Percentiles rank a stretch among this genome's conserved stretches.
Evolutionary conservation across 1,139 yeast species (phyloP).

Genomic region (Debaryomyces nepalensis): DNA sequence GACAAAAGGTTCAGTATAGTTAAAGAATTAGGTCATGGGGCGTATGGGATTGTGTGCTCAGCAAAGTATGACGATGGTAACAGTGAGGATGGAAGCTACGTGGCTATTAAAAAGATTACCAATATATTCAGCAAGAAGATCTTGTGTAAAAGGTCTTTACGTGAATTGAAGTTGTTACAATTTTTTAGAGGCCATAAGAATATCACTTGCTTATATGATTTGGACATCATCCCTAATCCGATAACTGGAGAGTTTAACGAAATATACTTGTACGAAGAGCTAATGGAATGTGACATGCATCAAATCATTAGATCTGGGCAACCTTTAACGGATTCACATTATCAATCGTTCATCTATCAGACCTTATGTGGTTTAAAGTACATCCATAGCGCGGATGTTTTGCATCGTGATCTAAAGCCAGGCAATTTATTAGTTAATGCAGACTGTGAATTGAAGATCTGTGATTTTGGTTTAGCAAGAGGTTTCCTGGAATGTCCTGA

Average conservation of each 20-base stretch:
- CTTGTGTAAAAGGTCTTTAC: slow-evolving; percentile 83
- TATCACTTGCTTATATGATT: slow-evolving; percentile 90
- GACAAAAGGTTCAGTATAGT: slow-evolving; percentile 84
- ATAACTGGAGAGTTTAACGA: slow-evolving; percentile 78
- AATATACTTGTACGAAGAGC: slow-evolving; percentile 87
- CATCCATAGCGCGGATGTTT: slow-evolving; percentile 81
- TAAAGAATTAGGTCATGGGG: slow-evolving; percentile 95
- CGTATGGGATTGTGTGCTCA: slow-evolving; percentile 94
- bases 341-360: slow-evolving; percentile 91
- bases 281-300: slow-evolving; percentile 98
- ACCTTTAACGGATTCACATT: slow-evolving; percentile 92
- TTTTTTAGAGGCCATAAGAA: slow-evolving; percentile 93
- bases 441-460: slow-evolving; percentile 87
- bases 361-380: slow-evolving; percentile 90
- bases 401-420: slow-evolving; percentile 88
- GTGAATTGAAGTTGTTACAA: slow-evolving; percentile 85
- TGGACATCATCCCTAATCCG: slow-evolving; percentile 86
- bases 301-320: slow-evolving; percentile 94
- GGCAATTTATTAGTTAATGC: slow-evolving; percentile 87
- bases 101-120: slow-evolving; percentile 94
- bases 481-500: slow-evolving; percentile 51
- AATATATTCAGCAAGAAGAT: slow-evolving; percentile 88
- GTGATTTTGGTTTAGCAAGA: slow-evolving; percentile 90
- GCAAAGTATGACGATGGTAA: slow-evolving; percentile 83
- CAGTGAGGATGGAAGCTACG: slow-evolving; percentile 43